Percentiles rank a stretch among this genome's conserved stretches.
phyloP scores from a whole-genome alignment of 345 rosid genomes.

The Turritis glabra region DNA sequence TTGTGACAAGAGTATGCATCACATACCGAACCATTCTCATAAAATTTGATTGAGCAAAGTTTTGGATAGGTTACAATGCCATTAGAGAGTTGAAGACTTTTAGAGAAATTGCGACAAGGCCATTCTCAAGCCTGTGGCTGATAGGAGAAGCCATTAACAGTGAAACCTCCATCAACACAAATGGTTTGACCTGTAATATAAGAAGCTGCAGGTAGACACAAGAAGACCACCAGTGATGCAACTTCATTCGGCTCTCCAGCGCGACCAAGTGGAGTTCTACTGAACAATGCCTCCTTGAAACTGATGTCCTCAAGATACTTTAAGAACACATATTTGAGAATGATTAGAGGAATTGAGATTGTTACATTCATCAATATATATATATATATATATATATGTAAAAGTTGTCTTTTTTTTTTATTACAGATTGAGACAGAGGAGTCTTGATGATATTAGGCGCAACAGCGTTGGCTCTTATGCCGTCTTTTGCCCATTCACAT shows the following conservation, averaged over 20 bases:
- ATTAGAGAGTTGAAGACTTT: not conserved
- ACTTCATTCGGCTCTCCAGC: conserved; percentile 48
- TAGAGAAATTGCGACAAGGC: not conserved
- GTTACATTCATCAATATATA: not conserved
- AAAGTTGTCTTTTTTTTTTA: no score
- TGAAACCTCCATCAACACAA: conserved; percentile 48
- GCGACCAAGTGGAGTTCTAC: conserved; percentile 25
- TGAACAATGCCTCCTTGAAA: not conserved
- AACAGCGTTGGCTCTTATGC: conserved; percentile 58
- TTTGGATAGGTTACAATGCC: not conserved
- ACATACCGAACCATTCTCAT: no score
- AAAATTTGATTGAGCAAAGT: not conserved
- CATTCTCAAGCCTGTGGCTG: not conserved
- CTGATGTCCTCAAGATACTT: not conserved
- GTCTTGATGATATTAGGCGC: conserved; percentile 52
- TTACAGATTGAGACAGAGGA: no score
- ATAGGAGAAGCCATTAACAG: conserved; percentile 37
- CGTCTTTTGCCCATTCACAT: conserved; percentile 77
- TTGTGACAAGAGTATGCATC: not conserved
- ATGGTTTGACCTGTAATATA: conserved; percentile 55
- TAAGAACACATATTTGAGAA: not conserved
- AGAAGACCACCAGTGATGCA: conserved; percentile 46
- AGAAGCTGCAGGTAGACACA: conserved; percentile 54
- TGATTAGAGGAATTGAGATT: not conserved
- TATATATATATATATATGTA: no score